A percentile compares a stretch with the other conserved stretches of the same genome.
Conservation (phyloP, 2,329 filamentous ascomycete genomes). For the Pseudocercospora eumusae region DNA sequence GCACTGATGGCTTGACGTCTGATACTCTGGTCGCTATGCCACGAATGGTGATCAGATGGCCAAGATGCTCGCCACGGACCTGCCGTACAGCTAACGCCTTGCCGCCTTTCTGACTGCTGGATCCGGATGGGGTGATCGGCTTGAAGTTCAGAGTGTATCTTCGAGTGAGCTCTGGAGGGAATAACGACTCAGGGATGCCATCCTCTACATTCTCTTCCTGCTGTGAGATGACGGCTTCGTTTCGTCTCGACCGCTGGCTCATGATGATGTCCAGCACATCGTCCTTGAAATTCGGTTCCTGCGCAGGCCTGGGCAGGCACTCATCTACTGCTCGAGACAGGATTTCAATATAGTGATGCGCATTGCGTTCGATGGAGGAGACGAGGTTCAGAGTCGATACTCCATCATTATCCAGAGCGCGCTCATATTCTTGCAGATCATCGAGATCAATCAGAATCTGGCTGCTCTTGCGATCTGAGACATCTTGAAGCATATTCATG, state of each 20-base stretch:
- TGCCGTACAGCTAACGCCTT: conserved; percentile 86
- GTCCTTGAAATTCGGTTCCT: conserved; percentile 90
- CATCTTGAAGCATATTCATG: conserved; percentile 78
- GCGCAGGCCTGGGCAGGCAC: conserved; percentile 74
- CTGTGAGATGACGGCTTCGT: conserved; percentile 65
- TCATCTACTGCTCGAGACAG: conserved; percentile 85
- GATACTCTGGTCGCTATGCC: conserved; percentile 94
- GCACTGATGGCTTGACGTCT: conserved; percentile 95
- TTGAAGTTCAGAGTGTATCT: conserved; percentile 97
- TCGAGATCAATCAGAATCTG: conserved; percentile 87
- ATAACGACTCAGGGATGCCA: conserved; percentile 70
- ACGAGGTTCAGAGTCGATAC: conserved; percentile 65
- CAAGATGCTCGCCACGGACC: conserved; percentile 88
- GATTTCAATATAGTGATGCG: conserved; percentile 92
- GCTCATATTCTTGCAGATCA: conserved; percentile 82
- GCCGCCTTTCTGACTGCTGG: conserved; percentile 58
- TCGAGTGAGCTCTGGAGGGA: conserved; percentile 87
- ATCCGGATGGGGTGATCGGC: conserved; percentile 72
- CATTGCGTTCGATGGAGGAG: conserved; percentile 83
- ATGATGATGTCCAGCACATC: conserved; percentile 97
- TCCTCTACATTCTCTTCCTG: conserved; percentile 49
- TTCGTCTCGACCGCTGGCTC: conserved; percentile 83
- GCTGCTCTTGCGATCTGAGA: conserved; percentile 75
- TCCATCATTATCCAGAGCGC: conserved; percentile 60
- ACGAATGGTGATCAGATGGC: conserved; percentile 87